phyloP scores from a whole-genome alignment of 1,284 basidiomycete species.

The Calocybe gambosa region DNA sequence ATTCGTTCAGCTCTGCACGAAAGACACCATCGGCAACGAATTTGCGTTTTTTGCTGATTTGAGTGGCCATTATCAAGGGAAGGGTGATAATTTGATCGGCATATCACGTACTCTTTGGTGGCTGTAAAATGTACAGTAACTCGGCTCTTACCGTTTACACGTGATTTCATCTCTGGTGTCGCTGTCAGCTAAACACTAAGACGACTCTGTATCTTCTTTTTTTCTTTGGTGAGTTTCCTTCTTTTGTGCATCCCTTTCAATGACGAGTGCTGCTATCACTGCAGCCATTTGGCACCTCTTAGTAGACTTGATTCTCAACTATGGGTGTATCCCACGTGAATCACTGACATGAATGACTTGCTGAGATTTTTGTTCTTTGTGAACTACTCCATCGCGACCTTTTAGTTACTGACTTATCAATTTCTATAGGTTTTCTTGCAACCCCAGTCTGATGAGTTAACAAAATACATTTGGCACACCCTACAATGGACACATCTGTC shows the following conservation, averaged over 20 bases:
- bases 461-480: no score
- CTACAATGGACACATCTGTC: no score
- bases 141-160: conserved; percentile 27
- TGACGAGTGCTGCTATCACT: conserved; percentile 73
- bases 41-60: conserved; percentile 96
- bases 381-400: neutral
- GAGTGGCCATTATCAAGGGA: conserved; percentile 60
- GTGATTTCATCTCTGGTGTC: conserved; percentile 16
- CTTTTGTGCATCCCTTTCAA: conserved; percentile 22
- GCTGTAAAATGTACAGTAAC: conserved; percentile 27
- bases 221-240: conserved; percentile 11
- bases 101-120: conserved; percentile 22
- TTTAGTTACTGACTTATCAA: conserved; percentile 1
- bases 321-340: conserved; percentile 34
- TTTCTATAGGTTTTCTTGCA: neutral
- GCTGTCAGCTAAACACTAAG: no score
- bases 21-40: conserved; percentile 99
- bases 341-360: conserved; percentile 80
- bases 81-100: conserved; percentile 4
- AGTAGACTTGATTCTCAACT: conserved; percentile 61
- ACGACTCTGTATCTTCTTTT: neutral
- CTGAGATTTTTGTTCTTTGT: conserved; percentile 42
- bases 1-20: conserved; percentile 97
- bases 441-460: no score
- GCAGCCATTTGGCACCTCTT: conserved; percentile 83